Percentiles rank a stretch among this genome's conserved stretches.
Conservation (phyloP, 2,329 filamentous ascomycete genomes). For the Alternaria gaisen region DNA sequence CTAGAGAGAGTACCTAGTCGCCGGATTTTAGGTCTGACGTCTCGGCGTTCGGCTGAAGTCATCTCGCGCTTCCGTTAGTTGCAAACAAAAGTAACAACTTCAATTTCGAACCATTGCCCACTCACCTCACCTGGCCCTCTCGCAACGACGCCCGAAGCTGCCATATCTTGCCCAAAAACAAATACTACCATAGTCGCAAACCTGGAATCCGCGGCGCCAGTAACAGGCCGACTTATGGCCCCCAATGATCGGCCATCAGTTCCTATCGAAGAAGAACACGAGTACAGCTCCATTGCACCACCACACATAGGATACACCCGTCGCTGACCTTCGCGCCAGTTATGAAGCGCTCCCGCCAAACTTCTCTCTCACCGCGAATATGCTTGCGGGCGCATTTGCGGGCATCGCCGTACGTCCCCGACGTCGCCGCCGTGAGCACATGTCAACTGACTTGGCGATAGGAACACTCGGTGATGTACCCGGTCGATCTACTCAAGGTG, state of each 20-base stretch:
- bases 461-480: slow-evolving; percentile 99
- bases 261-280: slow-evolving; percentile 51
- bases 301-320: slow-evolving; percentile 4
- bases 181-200: slow-evolving; percentile 34
- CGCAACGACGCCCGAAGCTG: slow-evolving; percentile 16
- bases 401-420: slow-evolving; percentile 80
- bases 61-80: slow-evolving; percentile 36
- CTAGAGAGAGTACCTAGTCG: slow-evolving; percentile 12
- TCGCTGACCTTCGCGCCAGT: slow-evolving; percentile 54
- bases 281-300: slow-evolving; percentile 43
- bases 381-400: slow-evolving; percentile 94
- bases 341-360: slow-evolving; percentile 96
- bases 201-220: slow-evolving; percentile 48
- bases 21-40: slow-evolving; percentile 27
- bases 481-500: slow-evolving; percentile 97
- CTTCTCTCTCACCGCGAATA: slow-evolving; percentile 93
- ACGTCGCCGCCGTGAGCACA: slow-evolving; percentile 18
- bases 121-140: slow-evolving; percentile 19
- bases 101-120: slow-evolving; percentile 26
- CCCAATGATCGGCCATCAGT: slow-evolving; percentile 51
- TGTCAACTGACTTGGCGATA: slow-evolving; percentile 53
- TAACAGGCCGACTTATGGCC: slow-evolving; percentile 52
- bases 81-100: slow-evolving; percentile 40
- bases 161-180: slow-evolving; percentile 7
- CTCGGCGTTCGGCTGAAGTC: slow-evolving; percentile 39